Evolutionary conservation across 768 basidiomycete genomes (phyloP), one percentile per base, ranked within the genome.

Genomic region (Imleria badia): DNA sequence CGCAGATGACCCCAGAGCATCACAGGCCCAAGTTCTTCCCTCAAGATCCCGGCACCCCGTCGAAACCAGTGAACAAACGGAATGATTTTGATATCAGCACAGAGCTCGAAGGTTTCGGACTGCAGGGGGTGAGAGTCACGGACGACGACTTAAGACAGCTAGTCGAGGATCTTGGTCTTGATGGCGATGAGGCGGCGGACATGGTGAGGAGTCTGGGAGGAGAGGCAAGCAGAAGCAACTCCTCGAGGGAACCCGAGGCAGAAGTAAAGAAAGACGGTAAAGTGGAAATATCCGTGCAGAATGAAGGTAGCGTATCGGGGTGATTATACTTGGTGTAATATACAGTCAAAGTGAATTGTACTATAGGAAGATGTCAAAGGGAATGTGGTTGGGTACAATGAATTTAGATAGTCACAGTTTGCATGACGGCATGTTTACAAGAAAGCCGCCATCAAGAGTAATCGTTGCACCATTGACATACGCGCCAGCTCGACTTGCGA

Each of bases 1-100:
- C 84, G 9, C 82, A 92, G 66, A 92, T 92, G 86, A 87, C 86
- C 8, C 87, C 88, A n/a, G 82, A 86, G 38, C 86, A 78, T 45
- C 77, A 92, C 61, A 83, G 75, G 63, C 78, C 76, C 51, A 80
- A 82, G 62, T 75, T 83, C 44, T 76, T 83, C 38, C 78, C 82
- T 46, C 66, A 60, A 39, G 68, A 74, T 39, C 67, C 73, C 0
- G 64, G 69, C 13, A 78, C 78, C n/a, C 81, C 80, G 13, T 66
- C 77, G 43, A 80, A 75, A 55, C 81, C 84, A 5, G 77, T 79
- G 43, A 86, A 86, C 70, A 86, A 84, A 65, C 72, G 75, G 26
- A 74, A 79, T 35, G 75, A 78, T 60, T 76, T 87, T 42, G 88
- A 94, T 64, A 75, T 86, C 10, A 80, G 89, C 40, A 82, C 82